These are phyloP conservation scores for Diaporthe humulicola DNA, from an alignment of 2,329 filamentous ascomycete genomes.

Conservation along the genomic window DNA sequence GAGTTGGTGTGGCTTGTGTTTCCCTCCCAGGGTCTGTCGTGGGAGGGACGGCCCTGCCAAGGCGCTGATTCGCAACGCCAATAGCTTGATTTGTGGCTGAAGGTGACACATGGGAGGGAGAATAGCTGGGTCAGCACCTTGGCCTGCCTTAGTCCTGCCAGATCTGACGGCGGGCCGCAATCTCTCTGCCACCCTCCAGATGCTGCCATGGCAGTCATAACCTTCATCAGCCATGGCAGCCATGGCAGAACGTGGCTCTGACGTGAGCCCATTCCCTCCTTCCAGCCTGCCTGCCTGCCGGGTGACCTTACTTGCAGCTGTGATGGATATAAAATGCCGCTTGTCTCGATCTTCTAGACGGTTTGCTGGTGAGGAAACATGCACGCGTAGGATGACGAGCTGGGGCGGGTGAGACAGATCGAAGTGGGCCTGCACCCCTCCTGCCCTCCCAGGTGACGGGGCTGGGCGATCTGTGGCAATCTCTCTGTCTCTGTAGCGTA, in stretches of 20 bases:
- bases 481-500: neutral
- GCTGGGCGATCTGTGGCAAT: neutral
- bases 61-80: constrained; percentile 14
- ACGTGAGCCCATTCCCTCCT: neutral
- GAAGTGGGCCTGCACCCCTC: neutral
- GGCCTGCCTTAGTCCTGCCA: constrained; percentile 21
- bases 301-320: neutral
- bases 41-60: constrained; percentile 13
- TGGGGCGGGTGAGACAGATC: neutral
- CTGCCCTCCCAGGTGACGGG: neutral
- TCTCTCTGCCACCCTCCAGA: neutral
- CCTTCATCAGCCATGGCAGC: neutral
- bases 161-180: constrained; percentile 23
- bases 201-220: neutral
- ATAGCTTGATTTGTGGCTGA: constrained; percentile 29
- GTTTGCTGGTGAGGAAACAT: neutral
- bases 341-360: neutral
- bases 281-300: neutral
- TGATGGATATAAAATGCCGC: neutral
- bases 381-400: neutral
- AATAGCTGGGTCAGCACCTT: neutral
- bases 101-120: neutral
- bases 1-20: constrained; percentile 6
- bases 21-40: neutral
- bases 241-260: neutral